These are phyloP conservation scores for Singerocomus inundabilis DNA, from an alignment of 1,284 basidiomycete genomes.

Conservation along the genomic window DNA sequence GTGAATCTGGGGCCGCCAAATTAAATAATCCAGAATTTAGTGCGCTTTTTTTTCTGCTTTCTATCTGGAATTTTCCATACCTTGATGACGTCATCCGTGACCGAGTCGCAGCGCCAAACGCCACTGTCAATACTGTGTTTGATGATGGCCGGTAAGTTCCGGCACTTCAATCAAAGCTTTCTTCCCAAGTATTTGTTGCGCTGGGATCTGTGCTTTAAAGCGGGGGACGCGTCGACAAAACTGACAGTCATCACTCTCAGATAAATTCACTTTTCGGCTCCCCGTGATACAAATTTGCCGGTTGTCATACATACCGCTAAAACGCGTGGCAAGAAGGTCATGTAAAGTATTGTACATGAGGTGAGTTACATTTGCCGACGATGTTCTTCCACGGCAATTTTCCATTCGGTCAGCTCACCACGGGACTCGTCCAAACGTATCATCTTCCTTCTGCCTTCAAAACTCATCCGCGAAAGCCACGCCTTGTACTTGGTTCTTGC, in stretches of 20 bases:
- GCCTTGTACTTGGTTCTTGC: slow-evolving; percentile 26
- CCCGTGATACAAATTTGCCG: not conserved
- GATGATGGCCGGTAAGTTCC: no score
- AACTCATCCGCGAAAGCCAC: slow-evolving; percentile 28
- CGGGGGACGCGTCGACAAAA: no score
- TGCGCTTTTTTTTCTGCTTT: not conserved
- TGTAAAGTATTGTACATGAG: not conserved
- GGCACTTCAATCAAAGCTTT: no score
- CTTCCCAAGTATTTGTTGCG: no score
- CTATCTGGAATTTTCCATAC: not conserved
- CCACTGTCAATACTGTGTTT: no score
- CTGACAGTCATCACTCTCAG: no score
- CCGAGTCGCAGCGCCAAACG: no score
- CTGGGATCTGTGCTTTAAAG: no score
- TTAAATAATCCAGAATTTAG: not conserved
- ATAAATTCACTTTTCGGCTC: no score
- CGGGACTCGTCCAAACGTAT: slow-evolving; percentile 45
- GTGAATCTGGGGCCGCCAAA: not conserved
- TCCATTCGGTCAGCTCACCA: slow-evolving; percentile 29
- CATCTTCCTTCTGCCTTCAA: slow-evolving; percentile 39
- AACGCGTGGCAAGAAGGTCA: not conserved
- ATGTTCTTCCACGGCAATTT: slow-evolving; percentile 16
- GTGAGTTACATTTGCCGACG: slow-evolving; percentile 10
- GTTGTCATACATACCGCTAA: not conserved
- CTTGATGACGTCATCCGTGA: no score